Evolutionary conservation across 805 yeast species (phyloP).

Genomic region (Metschnikowia dekortorum): DNA sequence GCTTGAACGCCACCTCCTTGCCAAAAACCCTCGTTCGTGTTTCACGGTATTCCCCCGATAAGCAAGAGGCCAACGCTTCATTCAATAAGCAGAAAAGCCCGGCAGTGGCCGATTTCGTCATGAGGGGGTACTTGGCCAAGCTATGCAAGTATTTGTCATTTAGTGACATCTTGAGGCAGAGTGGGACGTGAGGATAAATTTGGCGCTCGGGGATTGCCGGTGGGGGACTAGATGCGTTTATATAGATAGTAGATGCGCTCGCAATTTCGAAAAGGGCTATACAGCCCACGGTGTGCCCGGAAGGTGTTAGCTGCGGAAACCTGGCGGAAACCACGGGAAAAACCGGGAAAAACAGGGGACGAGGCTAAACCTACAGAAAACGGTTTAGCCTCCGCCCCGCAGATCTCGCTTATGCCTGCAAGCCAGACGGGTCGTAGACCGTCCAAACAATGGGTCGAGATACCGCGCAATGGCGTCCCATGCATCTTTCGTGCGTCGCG

Average conservation of each 20-base stretch:
- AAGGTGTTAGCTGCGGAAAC: background rate
- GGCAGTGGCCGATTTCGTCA: slow-evolving; percentile 56
- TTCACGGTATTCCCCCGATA: slow-evolving; percentile 43
- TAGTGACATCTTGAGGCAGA: slow-evolving; percentile 11
- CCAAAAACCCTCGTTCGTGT: slow-evolving; percentile 11
- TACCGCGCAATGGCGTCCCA: background rate
- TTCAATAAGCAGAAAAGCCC: slow-evolving; percentile 53
- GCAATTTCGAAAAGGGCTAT: slow-evolving; percentile 1
- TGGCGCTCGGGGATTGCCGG: background rate
- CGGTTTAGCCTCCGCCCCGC: too few species aligned
- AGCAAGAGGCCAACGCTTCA: slow-evolving; percentile 50
- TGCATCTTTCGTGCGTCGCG: background rate
- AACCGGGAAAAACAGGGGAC: too few species aligned
- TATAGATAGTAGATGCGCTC: slow-evolving; percentile 3
- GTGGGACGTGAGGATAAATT: background rate
- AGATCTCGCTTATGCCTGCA: too few species aligned
- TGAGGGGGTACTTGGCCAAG: slow-evolving; percentile 47
- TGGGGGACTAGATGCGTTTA: background rate
- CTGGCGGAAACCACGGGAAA: too few species aligned
- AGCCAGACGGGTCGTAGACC: background rate
- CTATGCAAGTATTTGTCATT: slow-evolving; percentile 34
- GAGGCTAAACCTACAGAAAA: background rate
- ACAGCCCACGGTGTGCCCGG: background rate
- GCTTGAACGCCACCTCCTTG: slow-evolving; percentile 26
- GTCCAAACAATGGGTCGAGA: background rate